A percentile compares a stretch with the other conserved stretches of the same genome.
These are phyloP conservation scores for Macroventuria anomochaeta DNA, from an alignment of 2,329 filamentous ascomycete species.

Conservation along the genomic window DNA sequence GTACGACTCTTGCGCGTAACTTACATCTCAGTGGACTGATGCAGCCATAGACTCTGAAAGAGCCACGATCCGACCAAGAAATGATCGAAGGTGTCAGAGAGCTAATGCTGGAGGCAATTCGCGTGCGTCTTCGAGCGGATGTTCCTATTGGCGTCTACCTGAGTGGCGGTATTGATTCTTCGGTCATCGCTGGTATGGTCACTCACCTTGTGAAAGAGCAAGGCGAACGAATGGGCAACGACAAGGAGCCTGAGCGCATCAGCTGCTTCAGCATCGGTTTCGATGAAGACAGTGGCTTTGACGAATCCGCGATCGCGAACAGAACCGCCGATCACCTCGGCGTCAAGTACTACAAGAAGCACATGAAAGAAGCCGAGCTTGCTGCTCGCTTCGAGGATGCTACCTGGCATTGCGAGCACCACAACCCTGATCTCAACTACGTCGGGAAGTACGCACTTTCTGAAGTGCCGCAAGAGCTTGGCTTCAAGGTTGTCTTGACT, in stretches of 20 bases:
- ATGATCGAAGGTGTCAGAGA: constrained; percentile 59
- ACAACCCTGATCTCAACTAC: constrained; percentile 59
- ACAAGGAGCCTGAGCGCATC: constrained; percentile 43
- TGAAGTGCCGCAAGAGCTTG: constrained; percentile 52
- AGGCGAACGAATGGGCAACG: constrained; percentile 54
- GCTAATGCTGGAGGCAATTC: constrained; percentile 59
- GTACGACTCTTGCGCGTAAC: background rate
- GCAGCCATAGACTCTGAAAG: constrained; percentile 42
- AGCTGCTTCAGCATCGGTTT: constrained; percentile 62
- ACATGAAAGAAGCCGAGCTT: constrained; percentile 53
- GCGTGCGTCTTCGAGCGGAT: constrained; percentile 61
- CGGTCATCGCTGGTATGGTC: constrained; percentile 63
- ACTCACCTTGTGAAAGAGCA: constrained; percentile 58
- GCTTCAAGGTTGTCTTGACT: constrained; percentile 62
- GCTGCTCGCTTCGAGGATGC: constrained; percentile 54
- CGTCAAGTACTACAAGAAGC: constrained; percentile 52
- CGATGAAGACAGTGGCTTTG: constrained; percentile 56
- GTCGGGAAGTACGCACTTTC: constrained; percentile 60
- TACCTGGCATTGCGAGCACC: constrained; percentile 55
- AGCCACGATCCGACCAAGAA: constrained; percentile 56
- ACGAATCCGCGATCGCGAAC: constrained; percentile 58
- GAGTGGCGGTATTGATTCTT: constrained; percentile 65
- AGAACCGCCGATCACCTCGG: constrained; percentile 57
- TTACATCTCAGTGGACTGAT: background rate
- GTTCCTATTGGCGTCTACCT: constrained; percentile 65